Base-by-base conservation (phyloP, 164 flowering plant genomes). In the Aristolochia fimbriata region DNA sequence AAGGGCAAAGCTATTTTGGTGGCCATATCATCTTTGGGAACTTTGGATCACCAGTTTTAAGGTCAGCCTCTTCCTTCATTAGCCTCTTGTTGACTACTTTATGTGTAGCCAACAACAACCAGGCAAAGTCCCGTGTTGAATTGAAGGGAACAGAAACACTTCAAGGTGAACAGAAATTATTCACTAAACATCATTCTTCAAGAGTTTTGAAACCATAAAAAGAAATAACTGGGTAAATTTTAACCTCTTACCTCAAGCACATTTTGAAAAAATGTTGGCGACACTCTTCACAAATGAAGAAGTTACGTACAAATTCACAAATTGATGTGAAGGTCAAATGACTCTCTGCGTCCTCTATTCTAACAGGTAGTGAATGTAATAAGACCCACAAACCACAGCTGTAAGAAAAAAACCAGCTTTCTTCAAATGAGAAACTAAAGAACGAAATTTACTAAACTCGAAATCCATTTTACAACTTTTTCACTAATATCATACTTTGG, bases 361-460 rank as follows among this genome's bases (percentile, higher is more conserved):
- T 88, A 60, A 91, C 93, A 37, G 99, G 83, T 10, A 94, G 76
- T 12, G 99, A 88, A 70, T 94, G 99, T 49, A 94, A 55, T 13
- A 94, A 75, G 68, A 91, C 83, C 99, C 99, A 94, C 67, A 94
- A 74, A 21, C 99, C 99, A 71, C 99, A 94, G 74, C 99, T 94
- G 86, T 76, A 71, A 64, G 58, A 63, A 50, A 19, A 62, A 22
- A 49, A n/a, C 55, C 20, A 15, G 0, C 5, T 25, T 27, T 2
- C 30, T n/a, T n/a, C 30, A 47, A 1, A 4, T 46, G 15, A 25
- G 17, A 47, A 47, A 45, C 11, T 46, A 27, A 23, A 50, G 15
- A 56, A 19, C 16, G 22, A 15, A 56, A 3, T 45, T n/a, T n/a
- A n/a, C n/a, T n/a, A n/a, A n/a, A n/a, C n/a, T n/a, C n/a, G n/a